phyloP scores from a whole-genome alignment of 2,329 filamentous ascomycete genomes.

The Ilyonectria mors-panacis region DNA sequence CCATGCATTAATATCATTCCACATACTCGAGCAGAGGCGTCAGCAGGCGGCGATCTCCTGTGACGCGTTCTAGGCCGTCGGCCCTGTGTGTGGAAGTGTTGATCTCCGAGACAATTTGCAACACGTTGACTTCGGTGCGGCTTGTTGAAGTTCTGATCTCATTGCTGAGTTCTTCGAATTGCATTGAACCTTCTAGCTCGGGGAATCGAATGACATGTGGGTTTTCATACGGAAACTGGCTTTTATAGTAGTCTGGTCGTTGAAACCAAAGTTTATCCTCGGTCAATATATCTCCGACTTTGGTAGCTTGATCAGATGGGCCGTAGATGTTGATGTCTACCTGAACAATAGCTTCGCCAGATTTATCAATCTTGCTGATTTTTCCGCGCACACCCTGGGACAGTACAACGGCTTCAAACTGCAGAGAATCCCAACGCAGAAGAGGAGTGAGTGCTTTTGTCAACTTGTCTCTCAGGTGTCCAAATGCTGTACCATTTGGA shows the following conservation, averaged over 20 bases:
- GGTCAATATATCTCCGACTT: conserved; percentile 50
- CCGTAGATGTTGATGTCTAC: conserved; percentile 58
- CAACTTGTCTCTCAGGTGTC: conserved; percentile 5
- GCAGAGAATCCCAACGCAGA: background rate
- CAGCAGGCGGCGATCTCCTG: conserved; percentile 42
- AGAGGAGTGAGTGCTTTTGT: conserved; percentile 12
- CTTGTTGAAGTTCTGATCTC: background rate
- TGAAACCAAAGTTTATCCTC: conserved; percentile 54
- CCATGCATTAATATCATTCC: accelerated
- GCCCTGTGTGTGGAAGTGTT: conserved; percentile 40
- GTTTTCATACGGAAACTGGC: conserved; percentile 25
- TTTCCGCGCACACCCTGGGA: conserved; percentile 37
- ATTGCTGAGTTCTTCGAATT: conserved; percentile 9
- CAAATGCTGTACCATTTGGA: conserved; percentile 10
- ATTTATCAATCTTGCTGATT: conserved; percentile 46
- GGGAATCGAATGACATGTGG: conserved; percentile 32
- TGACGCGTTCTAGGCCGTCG: conserved; percentile 35
- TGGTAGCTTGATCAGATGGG: conserved; percentile 27
- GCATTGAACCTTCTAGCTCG: background rate
- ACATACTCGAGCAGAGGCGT: conserved; percentile 46
- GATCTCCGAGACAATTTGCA: conserved; percentile 33
- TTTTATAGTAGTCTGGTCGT: conserved; percentile 44
- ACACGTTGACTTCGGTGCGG: background rate
- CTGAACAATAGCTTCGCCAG: conserved; percentile 43
- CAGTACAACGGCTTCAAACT: conserved; percentile 30